A percentile compares a stretch with the other conserved stretches of the same genome.
Evolutionary conservation across 2,329 filamentous ascomycete genomes (phyloP).

Genomic region (Penicillium sp.): DNA sequence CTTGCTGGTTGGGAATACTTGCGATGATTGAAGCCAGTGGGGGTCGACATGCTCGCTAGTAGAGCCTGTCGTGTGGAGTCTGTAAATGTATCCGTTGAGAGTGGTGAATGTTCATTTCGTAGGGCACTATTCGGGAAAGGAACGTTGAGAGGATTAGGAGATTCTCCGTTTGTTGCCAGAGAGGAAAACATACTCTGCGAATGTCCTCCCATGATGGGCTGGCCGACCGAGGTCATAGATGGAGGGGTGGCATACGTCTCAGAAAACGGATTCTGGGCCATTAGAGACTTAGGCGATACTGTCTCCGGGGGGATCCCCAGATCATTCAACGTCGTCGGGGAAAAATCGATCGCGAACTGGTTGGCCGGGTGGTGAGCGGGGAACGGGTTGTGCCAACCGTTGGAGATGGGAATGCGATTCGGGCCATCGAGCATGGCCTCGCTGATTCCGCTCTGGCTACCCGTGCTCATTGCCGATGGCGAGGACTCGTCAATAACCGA

Average conservation of each 20-base stretch:
- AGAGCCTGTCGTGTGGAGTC: constrained; percentile 65
- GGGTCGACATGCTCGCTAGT: constrained; percentile 61
- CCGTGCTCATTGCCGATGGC: constrained; percentile 91
- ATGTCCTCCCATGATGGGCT: constrained; percentile 66
- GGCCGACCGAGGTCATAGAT: constrained; percentile 71
- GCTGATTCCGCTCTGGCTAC: constrained; percentile 75
- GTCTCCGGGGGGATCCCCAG: constrained; percentile 68
- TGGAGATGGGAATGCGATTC: constrained; percentile 59
- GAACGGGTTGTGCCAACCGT: constrained; percentile 67
- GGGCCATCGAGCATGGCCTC: constrained; percentile 84
- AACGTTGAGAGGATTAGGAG: constrained; percentile 49
- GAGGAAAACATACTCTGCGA: constrained; percentile 53
- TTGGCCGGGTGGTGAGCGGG: constrained; percentile 67
- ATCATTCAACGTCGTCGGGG: constrained; percentile 72
- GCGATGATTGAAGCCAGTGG: constrained; percentile 56
- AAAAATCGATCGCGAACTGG: constrained; percentile 73
- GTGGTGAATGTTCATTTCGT: constrained; percentile 60
- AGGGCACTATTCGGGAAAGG: constrained; percentile 60
- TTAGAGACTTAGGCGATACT: constrained; percentile 73
- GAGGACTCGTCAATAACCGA: constrained; percentile 89
- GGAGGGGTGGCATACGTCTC: constrained; percentile 79
- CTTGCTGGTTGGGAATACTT: constrained; percentile 61
- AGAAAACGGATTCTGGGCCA: constrained; percentile 65
- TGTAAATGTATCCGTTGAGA: constrained; percentile 65
- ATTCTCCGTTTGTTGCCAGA: constrained; percentile 45